Conservation (phyloP, 2,329 filamentous ascomycete genomes). For the Penicillium brevicompactum region DNA sequence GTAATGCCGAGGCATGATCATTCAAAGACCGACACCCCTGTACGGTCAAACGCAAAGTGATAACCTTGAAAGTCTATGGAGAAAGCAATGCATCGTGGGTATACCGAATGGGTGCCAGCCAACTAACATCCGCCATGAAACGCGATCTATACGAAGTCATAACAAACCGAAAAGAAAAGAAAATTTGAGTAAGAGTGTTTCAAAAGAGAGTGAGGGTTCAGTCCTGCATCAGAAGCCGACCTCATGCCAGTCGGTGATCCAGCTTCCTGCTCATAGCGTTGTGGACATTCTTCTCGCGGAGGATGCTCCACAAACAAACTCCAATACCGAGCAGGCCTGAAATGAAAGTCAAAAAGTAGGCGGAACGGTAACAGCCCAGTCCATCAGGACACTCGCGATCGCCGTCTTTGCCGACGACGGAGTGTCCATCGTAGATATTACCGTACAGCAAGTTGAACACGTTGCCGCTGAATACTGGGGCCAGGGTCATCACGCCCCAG, state of each 20-base stretch:
- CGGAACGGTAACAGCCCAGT: constrained; percentile 74
- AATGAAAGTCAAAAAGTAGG: constrained; percentile 76
- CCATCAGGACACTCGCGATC: constrained; percentile 77
- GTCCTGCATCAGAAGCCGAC: neutral
- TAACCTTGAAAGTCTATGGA: constrained; percentile 17
- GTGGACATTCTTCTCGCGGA: constrained; percentile 41
- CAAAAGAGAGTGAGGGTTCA: neutral
- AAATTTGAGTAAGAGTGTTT: neutral
- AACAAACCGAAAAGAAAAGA: neutral
- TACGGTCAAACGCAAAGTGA: constrained; percentile 3
- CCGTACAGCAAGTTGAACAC: constrained; percentile 94
- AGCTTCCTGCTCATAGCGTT: constrained; percentile 27
- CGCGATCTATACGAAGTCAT: constrained; percentile 4
- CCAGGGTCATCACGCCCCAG: constrained; percentile 93
- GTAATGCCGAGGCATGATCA: neutral
- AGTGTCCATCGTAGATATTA: constrained; percentile 78
- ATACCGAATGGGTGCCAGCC: constrained; percentile 6
- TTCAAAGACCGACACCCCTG: neutral
- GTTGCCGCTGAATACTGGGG: constrained; percentile 84
- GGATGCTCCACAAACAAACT: constrained; percentile 63
- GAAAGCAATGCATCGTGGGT: constrained; percentile 7
- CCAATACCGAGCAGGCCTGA: constrained; percentile 70
- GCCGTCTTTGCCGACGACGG: constrained; percentile 66
- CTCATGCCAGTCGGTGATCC: constrained; percentile 36
- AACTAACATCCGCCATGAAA: constrained; percentile 9